Base-by-base conservation (phyloP, 768 basidiomycete genomes). In the Dendrothele bispora region DNA sequence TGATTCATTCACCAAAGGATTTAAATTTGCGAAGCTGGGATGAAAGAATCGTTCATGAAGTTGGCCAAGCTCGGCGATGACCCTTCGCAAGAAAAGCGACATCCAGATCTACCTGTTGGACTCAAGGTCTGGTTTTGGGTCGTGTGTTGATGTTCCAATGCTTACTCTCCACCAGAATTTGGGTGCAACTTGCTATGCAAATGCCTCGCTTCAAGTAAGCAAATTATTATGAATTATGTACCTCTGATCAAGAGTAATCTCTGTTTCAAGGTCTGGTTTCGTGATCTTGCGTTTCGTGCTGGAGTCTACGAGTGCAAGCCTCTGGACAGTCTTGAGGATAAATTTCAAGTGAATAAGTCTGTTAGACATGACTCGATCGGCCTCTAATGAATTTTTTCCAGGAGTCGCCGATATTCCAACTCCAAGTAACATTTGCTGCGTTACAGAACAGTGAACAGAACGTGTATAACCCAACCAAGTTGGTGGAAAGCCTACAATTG, bases 111-210 rank as follows among this genome's bases (percentile, higher is more conserved):
- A 27, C 91, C 92, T 10, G 83, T 91, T 10, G 91, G 91, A 20
- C 68, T 95, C 52, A 88, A 79, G 75, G 92, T 88, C 44, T 38
- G 35, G 36, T 35, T 29, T 39, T 46, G 37, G 39, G 48, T 43
- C 39, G 41, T 32, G 15, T 27, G n/a, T 36, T 56, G 25, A 34
- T 27, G 18, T 26, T 52, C 21, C 25, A 41, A 32, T 7, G 40
- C 6, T n/a, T n/a, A 44, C 38, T 18, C 12, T 26, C 26, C 17
- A 15, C 30, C 58, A 94, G 92, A 98, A 98, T 63, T 80, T 98
- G 17, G 95, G 95, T 4, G 95, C 95, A 15, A 98, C 95, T 3
- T 98, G 95, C 62, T 98, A 98, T 56, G 94, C 91, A 51, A 97
- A 97, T 64, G 92, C 92, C 17, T 97, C 89, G 52, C 75, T 98